phyloP scores from a whole-genome alignment of 2,329 filamentous ascomycete species.

The Aureobasidium sp. region DNA sequence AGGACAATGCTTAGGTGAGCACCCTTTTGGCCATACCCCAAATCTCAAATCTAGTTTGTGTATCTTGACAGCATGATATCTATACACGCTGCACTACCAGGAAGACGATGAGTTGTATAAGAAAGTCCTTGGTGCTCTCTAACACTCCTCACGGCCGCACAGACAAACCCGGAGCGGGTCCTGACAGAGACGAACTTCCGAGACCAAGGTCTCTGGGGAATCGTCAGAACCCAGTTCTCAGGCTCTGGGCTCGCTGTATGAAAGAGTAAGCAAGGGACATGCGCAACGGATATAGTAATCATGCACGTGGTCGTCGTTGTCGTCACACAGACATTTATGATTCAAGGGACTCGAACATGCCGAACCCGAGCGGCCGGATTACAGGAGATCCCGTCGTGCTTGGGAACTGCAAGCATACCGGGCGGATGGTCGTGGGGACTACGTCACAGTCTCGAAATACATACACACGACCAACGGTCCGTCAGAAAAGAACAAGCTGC shows the following conservation, averaged over 20 bases:
- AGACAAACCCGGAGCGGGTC: neutral
- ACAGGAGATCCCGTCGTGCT: conserved; percentile 2
- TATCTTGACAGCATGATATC: neutral
- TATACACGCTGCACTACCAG: neutral
- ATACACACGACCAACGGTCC: neutral
- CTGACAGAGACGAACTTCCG: neutral
- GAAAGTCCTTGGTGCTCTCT: neutral
- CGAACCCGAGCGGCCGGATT: conserved; percentile 1
- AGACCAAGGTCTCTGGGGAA: neutral
- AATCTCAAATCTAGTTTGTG: neutral
- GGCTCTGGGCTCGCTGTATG: no score
- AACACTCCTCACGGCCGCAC: neutral
- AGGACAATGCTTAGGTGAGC: neutral
- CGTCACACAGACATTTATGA: neutral
- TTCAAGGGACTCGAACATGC: neutral
- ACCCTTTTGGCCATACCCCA: neutral
- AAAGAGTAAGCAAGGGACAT: neutral
- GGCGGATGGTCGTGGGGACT: neutral
- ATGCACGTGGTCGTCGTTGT: neutral
- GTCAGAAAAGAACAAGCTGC: conserved; percentile 9
- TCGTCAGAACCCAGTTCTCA: neutral
- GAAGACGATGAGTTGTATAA: neutral
- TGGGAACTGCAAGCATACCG: conserved; percentile 5
- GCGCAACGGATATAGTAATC: neutral
- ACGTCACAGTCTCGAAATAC: conserved; percentile 2